These are phyloP conservation scores for Boletus coccyginus DNA, from an alignment of 768 basidiomycete genomes.

Conservation along the genomic window DNA sequence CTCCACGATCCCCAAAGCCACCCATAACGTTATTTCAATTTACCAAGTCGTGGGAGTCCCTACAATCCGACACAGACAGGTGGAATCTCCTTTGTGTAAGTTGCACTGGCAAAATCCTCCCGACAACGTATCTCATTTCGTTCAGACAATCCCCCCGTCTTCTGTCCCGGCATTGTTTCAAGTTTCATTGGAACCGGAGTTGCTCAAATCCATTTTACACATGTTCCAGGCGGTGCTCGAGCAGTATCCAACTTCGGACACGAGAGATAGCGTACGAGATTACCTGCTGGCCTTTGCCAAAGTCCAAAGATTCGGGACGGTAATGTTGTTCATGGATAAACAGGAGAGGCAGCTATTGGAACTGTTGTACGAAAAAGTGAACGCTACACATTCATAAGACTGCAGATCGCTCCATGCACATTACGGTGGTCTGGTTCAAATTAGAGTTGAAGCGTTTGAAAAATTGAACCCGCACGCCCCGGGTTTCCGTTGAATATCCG, in stretches of 20 bases:
- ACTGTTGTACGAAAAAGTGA: slow-evolving; percentile 41
- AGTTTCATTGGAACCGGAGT: slow-evolving; percentile 62
- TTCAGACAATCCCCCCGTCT: slow-evolving; percentile 53
- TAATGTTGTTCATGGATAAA: slow-evolving; percentile 59
- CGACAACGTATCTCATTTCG: not conserved
- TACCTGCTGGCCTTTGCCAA: slow-evolving; percentile 54
- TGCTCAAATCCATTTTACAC: slow-evolving; percentile 57
- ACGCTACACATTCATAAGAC: slow-evolving; percentile 6
- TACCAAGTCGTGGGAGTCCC: slow-evolving; percentile 52
- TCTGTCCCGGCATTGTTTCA: slow-evolving; percentile 63
- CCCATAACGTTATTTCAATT: slow-evolving; percentile 61
- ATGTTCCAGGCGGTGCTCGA: slow-evolving; percentile 41
- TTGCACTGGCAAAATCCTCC: slow-evolving; percentile 9
- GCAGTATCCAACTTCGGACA: slow-evolving; percentile 9
- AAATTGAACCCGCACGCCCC: too few relatives aligned
- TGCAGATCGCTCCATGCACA: not conserved
- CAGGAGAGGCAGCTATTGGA: slow-evolving; percentile 50
- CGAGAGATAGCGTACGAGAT: slow-evolving; percentile 31
- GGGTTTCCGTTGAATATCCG: too few relatives aligned
- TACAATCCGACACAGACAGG: slow-evolving; percentile 39
- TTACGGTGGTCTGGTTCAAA: too few relatives aligned
- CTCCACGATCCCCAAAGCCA: slow-evolving; percentile 21
- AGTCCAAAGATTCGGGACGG: slow-evolving; percentile 61
- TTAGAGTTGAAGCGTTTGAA: too few relatives aligned
- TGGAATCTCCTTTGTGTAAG: slow-evolving; percentile 62